These are phyloP conservation scores for Peniophora sp. DNA, from an alignment of 1,284 basidiomycete genomes.

Conservation along the genomic window DNA sequence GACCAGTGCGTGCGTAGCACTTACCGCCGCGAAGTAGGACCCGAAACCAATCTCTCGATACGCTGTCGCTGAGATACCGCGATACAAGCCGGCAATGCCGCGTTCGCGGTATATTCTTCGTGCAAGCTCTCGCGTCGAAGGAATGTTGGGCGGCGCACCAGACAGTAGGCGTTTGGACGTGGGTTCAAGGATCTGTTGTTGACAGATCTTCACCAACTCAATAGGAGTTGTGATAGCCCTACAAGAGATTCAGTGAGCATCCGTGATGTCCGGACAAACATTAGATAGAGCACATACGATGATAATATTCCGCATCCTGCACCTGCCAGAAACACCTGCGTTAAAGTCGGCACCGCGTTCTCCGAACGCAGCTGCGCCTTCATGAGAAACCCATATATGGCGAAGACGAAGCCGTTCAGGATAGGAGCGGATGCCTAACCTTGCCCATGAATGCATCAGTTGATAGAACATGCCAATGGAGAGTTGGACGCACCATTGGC, in stretches of 20 bases:
- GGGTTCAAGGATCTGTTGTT: conserved; percentile 46
- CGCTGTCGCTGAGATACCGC: conserved; percentile 66
- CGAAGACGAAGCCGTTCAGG: conserved; percentile 71
- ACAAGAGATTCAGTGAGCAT: conserved; percentile 3
- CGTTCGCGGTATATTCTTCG: conserved; percentile 43
- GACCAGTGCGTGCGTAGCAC: conserved; percentile 10
- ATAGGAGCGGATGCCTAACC: conserved; percentile 57
- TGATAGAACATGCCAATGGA: background rate
- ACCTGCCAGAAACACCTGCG: conserved; percentile 71
- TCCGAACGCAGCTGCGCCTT: conserved; percentile 43
- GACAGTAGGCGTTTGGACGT: conserved; percentile 22
- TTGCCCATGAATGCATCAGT: background rate
- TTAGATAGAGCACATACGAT: conserved; percentile 45
- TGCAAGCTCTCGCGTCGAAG: conserved; percentile 43
- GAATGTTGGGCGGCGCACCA: background rate
- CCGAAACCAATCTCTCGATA: conserved; percentile 76
- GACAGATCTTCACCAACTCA: conserved; percentile 76
- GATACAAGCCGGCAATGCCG: conserved; percentile 67
- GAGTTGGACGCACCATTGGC: conserved; percentile 45
- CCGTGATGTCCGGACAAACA: background rate
- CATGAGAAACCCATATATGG: conserved; percentile 66
- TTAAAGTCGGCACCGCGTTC: conserved; percentile 45
- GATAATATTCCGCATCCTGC: conserved; percentile 69
- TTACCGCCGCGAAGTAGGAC: conserved; percentile 72
- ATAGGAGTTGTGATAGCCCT: conserved; percentile 76